Evolutionary conservation across 495 filamentous ascomycete species (phyloP).

Genomic region (Xylaria flabelliformis): DNA sequence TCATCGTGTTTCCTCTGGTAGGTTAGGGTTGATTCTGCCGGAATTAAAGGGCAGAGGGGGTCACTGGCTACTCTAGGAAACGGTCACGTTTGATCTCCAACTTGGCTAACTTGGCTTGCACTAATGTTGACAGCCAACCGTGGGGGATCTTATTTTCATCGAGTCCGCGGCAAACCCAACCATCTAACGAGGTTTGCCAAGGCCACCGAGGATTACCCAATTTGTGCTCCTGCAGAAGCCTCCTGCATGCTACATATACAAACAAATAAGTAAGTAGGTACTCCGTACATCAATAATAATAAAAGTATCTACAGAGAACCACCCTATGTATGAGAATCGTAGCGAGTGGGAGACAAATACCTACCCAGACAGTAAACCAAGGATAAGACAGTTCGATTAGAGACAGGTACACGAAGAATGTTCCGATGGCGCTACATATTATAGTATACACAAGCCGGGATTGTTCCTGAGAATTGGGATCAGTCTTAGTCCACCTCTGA

Average conservation of each 20-base stretch:
- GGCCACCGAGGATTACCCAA: conserved; percentile 10
- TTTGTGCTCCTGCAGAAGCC: conserved; percentile 20
- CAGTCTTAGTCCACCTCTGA: background rate
- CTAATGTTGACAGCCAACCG: conserved; percentile 12
- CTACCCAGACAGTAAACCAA: background rate
- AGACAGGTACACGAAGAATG: background rate
- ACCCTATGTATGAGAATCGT: background rate
- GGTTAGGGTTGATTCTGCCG: conserved; percentile 21
- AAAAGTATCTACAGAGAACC: background rate
- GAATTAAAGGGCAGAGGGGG: conserved; percentile 18
- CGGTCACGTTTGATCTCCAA: conserved; percentile 22
- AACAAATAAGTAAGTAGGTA: background rate
- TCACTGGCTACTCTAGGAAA: background rate
- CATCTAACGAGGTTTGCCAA: conserved; percentile 13
- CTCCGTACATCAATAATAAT: background rate
- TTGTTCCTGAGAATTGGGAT: background rate
- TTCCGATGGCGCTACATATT: background rate
- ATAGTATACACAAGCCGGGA: background rate
- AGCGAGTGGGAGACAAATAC: background rate
- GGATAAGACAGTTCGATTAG: background rate
- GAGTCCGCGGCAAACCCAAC: background rate
- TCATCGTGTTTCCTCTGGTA: conserved; percentile 11
- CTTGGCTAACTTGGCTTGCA: background rate
- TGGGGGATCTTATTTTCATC: conserved; percentile 14
- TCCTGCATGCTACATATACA: conserved; percentile 20